These are phyloP conservation scores for Phytophthora megakarya DNA, from an alignment of 352 stramenopile species.

Conservation along the genomic window DNA sequence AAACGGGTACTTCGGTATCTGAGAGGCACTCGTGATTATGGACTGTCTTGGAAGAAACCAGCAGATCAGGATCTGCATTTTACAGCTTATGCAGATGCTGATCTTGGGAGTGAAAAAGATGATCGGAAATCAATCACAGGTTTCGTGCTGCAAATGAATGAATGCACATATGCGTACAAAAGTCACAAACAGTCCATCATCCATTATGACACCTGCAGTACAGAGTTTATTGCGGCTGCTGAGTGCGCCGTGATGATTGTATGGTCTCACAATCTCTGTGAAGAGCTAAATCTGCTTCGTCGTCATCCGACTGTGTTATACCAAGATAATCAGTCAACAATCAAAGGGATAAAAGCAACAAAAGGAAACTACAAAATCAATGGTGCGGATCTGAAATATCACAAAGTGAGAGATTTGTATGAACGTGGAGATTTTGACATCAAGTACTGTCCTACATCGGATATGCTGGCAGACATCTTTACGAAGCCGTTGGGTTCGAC, in stretches of 20 bases:
- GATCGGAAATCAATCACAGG: no score
- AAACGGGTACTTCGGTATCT: no score
- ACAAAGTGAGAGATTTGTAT: slow-evolving; percentile 7
- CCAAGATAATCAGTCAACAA: slow-evolving; percentile 16
- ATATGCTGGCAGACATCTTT: slow-evolving; percentile 20
- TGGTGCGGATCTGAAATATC: slow-evolving; percentile 15
- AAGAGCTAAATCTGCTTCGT: slow-evolving; percentile 8
- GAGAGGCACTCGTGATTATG: no score
- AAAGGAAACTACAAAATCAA: slow-evolving; percentile 20
- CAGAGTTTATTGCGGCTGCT: no score
- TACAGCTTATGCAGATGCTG: no score
- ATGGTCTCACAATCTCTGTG: slow-evolving; percentile 13
- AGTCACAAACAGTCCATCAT: no score
- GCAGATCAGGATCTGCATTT: no score
- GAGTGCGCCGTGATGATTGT: slow-evolving; percentile 12
- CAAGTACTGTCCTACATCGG: slow-evolving; percentile 12
- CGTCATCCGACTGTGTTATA: slow-evolving; percentile 9
- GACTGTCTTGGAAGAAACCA: no score
- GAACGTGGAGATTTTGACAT: slow-evolving; percentile 11
- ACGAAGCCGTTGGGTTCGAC: slow-evolving; percentile 8
- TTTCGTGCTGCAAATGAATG: no score
- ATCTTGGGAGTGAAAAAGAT: no score
- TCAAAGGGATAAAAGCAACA: slow-evolving; percentile 16
- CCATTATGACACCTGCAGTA: no score
- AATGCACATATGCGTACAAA: no score